Base-by-base conservation (phyloP, 208 protist species). In the Acanthamoeba healyi region DNA sequence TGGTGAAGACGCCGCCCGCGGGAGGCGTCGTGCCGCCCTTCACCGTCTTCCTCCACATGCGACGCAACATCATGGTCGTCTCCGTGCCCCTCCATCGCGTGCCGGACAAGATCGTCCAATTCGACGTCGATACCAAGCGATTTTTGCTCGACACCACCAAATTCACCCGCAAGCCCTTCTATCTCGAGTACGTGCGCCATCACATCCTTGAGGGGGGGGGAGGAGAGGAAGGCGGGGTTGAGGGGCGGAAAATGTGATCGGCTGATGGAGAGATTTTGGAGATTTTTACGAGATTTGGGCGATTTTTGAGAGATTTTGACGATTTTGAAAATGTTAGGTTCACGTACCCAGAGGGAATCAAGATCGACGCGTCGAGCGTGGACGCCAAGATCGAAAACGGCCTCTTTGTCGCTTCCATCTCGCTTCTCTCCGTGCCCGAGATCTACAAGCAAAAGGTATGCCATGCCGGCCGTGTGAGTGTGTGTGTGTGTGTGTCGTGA, bases 161-260 rank as follows among this genome's bases (percentile, higher is more conserved):
- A 56, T 84, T 58, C 74, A 56, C 74, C 12, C 42, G 74, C 2
- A 84, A 84, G 29, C 42, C 74, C 26, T 84, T 58, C 44, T 44
- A 84, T 56, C 74, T 84, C 5, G 74, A 84, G 74, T 84, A 84
- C 74, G 74, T 22, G 32, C n/a, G n/a, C n/a, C n/a, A n/a, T n/a
- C n/a, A n/a, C n/a, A n/a, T n/a, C n/a, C n/a, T n/a, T n/a, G n/a
- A n/a, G n/a, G n/a, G n/a, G n/a, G n/a, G n/a, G n/a, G n/a, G n/a
- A n/a, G n/a, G n/a, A n/a, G n/a, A n/a, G n/a, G n/a, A n/a, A n/a
- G n/a, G n/a, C n/a, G n/a, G n/a, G n/a, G n/a, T n/a, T n/a, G n/a
- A n/a, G n/a, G n/a, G n/a, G n/a, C n/a, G n/a, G n/a, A n/a, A n/a
- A n/a, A n/a, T n/a, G n/a, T n/a, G n/a, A n/a, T n/a, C n/a, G n/a